A percentile compares a stretch with the other conserved stretches of the same genome.
Evolutionary conservation across 192 early-diverging fungal genomes (phyloP).

Genomic region (Entomortierella lignicola): DNA sequence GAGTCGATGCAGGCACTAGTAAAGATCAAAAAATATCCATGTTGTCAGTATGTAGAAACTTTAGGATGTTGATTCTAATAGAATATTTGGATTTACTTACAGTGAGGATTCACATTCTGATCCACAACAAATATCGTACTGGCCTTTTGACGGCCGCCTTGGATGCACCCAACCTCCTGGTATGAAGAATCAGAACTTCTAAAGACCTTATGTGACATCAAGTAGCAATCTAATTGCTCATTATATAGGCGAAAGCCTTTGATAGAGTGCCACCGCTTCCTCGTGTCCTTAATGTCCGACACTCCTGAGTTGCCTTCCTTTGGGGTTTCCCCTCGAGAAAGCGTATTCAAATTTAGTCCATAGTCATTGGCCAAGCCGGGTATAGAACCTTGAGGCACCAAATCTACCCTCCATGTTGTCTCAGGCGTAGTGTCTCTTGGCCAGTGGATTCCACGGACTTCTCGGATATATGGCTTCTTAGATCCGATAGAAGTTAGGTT

Average conservation of each 20-base stretch:
- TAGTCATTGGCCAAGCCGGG: conserved; percentile 38
- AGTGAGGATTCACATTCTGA: conserved; percentile 37
- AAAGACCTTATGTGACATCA: conserved; percentile 44
- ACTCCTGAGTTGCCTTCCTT: conserved; percentile 2
- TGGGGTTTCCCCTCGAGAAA: neutral
- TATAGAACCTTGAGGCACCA: conserved; percentile 22
- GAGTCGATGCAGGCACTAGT: conserved; percentile 63
- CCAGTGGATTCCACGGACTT: conserved; percentile 29
- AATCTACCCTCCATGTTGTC: conserved; percentile 37
- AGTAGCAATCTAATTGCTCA: conserved; percentile 29
- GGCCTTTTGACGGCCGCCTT: conserved; percentile 34
- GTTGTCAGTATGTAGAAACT: no score
- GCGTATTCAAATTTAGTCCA: neutral
- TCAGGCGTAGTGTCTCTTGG: conserved; percentile 21
- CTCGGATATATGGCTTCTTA: conserved; percentile 37
- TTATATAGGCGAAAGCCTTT: conserved; percentile 46
- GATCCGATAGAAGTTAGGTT: conserved; percentile 33
- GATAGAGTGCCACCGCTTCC: conserved; percentile 52
- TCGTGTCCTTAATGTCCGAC: conserved; percentile 6
- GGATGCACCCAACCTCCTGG: conserved; percentile 44
- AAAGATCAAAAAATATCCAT: no score
- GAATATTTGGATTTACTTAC: conserved; percentile 21
- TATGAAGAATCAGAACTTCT: conserved; percentile 34
- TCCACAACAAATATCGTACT: conserved; percentile 49
- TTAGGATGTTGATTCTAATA: no score